Evolutionary conservation across 192 early-diverging fungal genomes (phyloP).

Genomic region (Chytriomyces sp.): DNA sequence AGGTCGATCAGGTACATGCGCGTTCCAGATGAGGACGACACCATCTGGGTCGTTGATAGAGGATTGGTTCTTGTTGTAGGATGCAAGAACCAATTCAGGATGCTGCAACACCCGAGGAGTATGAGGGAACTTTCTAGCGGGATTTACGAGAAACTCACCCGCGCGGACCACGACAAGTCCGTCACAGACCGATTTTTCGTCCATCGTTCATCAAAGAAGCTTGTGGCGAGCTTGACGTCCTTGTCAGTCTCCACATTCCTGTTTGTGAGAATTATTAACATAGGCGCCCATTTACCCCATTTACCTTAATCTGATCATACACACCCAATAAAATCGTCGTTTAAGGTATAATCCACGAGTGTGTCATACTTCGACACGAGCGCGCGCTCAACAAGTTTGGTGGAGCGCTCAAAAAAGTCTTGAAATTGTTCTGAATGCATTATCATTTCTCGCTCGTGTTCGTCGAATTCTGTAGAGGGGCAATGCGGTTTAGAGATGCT

Average conservation of each 20-base stretch:
- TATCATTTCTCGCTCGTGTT: slow-evolving; percentile 82
- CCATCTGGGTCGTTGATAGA: slow-evolving; percentile 92
- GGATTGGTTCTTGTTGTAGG: slow-evolving; percentile 90
- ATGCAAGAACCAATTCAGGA: slow-evolving; percentile 83
- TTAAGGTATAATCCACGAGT: slow-evolving; percentile 83
- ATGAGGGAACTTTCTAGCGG: not conserved
- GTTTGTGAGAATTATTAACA: not conserved
- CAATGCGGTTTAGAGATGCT: no score
- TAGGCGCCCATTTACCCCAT: not conserved
- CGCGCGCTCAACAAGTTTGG: slow-evolving; percentile 87
- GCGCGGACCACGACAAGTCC: slow-evolving; percentile 87
- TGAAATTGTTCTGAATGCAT: slow-evolving; percentile 73
- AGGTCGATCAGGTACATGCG: slow-evolving; percentile 81
- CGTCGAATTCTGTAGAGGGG: slow-evolving; percentile 79
- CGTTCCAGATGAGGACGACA: slow-evolving; percentile 92
- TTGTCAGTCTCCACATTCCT: slow-evolving; percentile 70
- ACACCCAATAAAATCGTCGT: slow-evolving; percentile 32
- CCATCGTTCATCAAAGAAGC: slow-evolving; percentile 83
- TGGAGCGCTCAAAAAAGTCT: slow-evolving; percentile 84
- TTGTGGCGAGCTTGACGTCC: slow-evolving; percentile 67
- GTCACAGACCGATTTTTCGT: slow-evolving; percentile 89
- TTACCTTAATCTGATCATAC: not conserved
- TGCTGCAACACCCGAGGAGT: slow-evolving; percentile 49
- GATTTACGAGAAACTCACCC: slow-evolving; percentile 48
- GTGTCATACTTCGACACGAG: slow-evolving; percentile 87